Evolutionary conservation across 2,329 filamentous ascomycete genomes (phyloP).

Genomic region (Alternaria longipes): DNA sequence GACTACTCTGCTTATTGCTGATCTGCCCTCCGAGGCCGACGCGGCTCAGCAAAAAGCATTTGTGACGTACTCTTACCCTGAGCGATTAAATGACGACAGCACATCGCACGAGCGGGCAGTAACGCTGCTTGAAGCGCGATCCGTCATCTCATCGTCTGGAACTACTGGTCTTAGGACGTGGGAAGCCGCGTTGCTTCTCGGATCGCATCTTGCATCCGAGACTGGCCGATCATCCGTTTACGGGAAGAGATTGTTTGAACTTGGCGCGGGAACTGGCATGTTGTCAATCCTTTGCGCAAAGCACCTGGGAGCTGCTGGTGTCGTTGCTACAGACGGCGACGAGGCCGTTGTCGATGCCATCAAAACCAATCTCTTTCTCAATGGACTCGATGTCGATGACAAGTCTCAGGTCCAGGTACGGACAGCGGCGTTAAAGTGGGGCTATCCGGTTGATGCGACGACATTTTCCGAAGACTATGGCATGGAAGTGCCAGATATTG

Average conservation of each 20-base stretch:
- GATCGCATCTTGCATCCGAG: constrained; percentile 67
- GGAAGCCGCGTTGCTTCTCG: constrained; percentile 80
- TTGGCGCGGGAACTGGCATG: constrained; percentile 81
- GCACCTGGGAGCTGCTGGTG: constrained; percentile 66
- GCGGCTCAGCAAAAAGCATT: constrained; percentile 77
- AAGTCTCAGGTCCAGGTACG: constrained; percentile 47
- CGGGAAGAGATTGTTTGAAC: constrained; percentile 71
- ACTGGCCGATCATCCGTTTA: constrained; percentile 58
- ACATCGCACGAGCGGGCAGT: constrained; percentile 53
- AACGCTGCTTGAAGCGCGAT: constrained; percentile 73
- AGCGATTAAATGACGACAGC: constrained; percentile 25
- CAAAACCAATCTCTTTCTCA: constrained; percentile 73
- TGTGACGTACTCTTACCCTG: constrained; percentile 71
- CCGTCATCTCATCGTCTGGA: constrained; percentile 73
- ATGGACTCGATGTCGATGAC: constrained; percentile 65
- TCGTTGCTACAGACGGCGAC: constrained; percentile 78
- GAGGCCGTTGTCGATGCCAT: constrained; percentile 74
- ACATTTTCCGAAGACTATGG: constrained; percentile 65
- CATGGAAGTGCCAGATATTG: constrained; percentile 64
- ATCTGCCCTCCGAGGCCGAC: constrained; percentile 69
- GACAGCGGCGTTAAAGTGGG: constrained; percentile 71
- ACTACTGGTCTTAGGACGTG: constrained; percentile 82
- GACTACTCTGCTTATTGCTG: constrained; percentile 69
- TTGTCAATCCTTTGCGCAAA: constrained; percentile 78
- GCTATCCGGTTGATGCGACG: constrained; percentile 65